Evolutionary conservation across 441 rosid genomes (phyloP).

Genomic region (Omphalea diandra): DNA sequence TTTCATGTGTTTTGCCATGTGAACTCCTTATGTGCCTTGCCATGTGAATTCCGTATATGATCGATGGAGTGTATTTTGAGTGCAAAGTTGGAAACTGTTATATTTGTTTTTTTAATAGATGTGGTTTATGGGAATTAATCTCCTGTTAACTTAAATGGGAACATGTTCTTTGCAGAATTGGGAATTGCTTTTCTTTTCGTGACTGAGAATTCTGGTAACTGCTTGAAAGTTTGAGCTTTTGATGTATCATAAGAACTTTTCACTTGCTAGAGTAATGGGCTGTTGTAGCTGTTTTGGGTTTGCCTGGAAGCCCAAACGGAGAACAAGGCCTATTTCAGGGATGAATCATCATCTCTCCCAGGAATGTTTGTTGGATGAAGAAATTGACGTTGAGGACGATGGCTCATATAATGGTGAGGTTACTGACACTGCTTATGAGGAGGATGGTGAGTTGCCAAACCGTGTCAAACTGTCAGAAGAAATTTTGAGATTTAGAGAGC

Average conservation of each 20-base stretch:
- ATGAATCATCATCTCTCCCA: conserved; percentile 43
- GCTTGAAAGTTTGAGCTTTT: conserved; percentile 30
- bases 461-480: conserved; percentile 63
- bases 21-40: neutral
- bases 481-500: conserved; percentile 63
- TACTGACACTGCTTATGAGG: conserved; percentile 53
- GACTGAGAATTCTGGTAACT: conserved; percentile 25
- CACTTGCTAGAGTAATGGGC: conserved; percentile 63
- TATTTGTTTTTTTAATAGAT: neutral
- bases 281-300: conserved; percentile 93
- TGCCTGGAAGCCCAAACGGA: conserved; percentile 46
- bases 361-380: conserved; percentile 57
- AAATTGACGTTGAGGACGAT: conserved; percentile 50
- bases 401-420: conserved; percentile 52
- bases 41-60: neutral
- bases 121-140: neutral
- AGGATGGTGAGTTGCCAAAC: conserved; percentile 51
- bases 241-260: conserved; percentile 57
- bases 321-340: conserved; percentile 32
- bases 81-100: too few relatives aligned
- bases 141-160: conserved; percentile 19
- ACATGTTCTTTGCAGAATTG: conserved; percentile 45
- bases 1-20: neutral
- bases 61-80: too few relatives aligned
- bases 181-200: conserved; percentile 25